Evolutionary conservation across 768 basidiomycete genomes (phyloP), one percentile per base, ranked within the genome.

Genomic region (Trametes coccinea): DNA sequence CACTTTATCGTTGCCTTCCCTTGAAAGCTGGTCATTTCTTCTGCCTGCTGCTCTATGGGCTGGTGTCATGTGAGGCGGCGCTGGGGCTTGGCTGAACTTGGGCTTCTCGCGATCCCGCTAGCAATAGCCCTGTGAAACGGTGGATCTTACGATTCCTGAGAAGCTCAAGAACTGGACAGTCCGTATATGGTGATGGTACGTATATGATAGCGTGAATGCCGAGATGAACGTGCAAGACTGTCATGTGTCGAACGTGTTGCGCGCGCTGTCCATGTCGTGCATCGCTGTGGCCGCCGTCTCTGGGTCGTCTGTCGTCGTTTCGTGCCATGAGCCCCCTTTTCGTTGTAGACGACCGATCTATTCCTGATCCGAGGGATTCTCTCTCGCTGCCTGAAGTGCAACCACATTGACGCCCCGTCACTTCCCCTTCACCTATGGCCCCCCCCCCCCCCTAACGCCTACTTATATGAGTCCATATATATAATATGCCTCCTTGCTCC

Each of bases 171-270:
- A 44, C 57, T 40, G 41, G 31, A 44, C 37, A 27, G 49, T 29
- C 57, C 49, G 4, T 3, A 39, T 59, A 43, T 51, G 57, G 57
- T 6, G 30, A 22, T 9, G 29, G 57, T 51, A 45, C 16, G 57
- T 4, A 43, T 22, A 22, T 22, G 10, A n/a, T 16, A 9, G 13
- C 41, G 41, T 13, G 5, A 43, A 14, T 41, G 49, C 31, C 41
- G 5, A 39, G 10, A 13, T 31, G 46, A 48, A 50, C 48, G 56
- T 57, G 31, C 56, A 44, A 29, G 48, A 17, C 17, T 10, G 40
- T 51, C 57, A 59, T 59, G 57, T 51, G 57, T 14, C 57, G 57
- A 59, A 59, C 57, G 57, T 59, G 49, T 17, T 37, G 34, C 34
- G 34, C 22, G 22, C 22, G 34, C 11, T 37, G 34, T 11, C 34